A percentile compares a stretch with the other conserved stretches of the same genome.
Evolutionary conservation across 768 basidiomycete genomes (phyloP).

Genomic region (Rhizopogon vinicolor): DNA sequence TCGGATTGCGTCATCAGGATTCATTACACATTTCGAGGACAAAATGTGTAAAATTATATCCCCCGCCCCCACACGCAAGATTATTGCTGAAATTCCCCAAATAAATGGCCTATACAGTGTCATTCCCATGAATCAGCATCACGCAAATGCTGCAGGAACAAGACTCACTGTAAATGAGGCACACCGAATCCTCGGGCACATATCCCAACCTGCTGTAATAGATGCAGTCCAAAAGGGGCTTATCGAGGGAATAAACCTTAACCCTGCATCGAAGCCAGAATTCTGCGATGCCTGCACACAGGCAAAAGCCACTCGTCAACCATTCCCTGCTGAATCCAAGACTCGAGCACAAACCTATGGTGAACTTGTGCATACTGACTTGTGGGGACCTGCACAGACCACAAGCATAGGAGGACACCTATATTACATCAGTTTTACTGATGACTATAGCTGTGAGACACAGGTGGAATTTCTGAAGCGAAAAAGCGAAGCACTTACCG

Average conservation of each 20-base stretch:
- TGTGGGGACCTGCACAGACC: not conserved
- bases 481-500: constrained; percentile 24
- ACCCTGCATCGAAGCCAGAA: constrained; percentile 11
- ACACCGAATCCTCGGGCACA: not conserved
- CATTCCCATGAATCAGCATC: not conserved
- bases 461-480: constrained; percentile 18
- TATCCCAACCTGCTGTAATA: not conserved
- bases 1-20: not conserved
- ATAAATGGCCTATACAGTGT: not conserved
- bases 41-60: not conserved
- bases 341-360: not conserved
- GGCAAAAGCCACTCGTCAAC: constrained; percentile 25
- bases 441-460: constrained; percentile 25
- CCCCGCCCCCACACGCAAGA: not conserved
- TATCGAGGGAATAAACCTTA: constrained; percentile 23
- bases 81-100: not conserved
- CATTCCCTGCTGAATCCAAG: not conserved
- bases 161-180: not conserved
- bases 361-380: constrained; percentile 3
- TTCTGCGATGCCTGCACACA: constrained; percentile 26
- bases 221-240: constrained; percentile 1
- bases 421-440: constrained; percentile 32
- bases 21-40: not conserved
- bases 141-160: not conserved
- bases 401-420: not conserved